Evolutionary conservation across 257 asterid species (phyloP), one percentile per base, ranked within the genome.

Genomic region (Nicotiana paniculata): DNA sequence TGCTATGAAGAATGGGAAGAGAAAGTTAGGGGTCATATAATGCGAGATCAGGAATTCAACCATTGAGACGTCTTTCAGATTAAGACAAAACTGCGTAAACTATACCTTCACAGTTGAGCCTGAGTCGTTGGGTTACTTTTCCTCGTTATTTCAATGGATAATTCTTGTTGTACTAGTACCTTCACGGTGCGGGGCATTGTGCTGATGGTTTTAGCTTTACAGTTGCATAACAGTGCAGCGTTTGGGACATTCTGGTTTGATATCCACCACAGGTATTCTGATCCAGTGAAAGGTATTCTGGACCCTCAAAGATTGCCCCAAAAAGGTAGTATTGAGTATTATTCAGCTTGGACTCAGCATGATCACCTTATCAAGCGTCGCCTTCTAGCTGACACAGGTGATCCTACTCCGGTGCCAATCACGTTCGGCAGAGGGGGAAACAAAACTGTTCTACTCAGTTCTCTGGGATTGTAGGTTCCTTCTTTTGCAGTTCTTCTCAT

Each of bases 281-380:
- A 96, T 77, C 86, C 87, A 0, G 97, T 94, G 3, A 88, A 82
- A 89, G 90, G 88, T 35, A 85, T 88, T 82, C 77, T 93, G 78
- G 87, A 84, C 90, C 81, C 84, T 30, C 90, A 88, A 83, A 94
- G 92, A 1, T 83, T 93, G 90, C 99, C 99, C 85, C 95, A 91
- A 67, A 92, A 89, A 85, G 97, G 90, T 0, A 77, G 88, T 3
- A 82, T 87, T 48, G 97, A 92, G 72, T 96, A 94, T 90, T 94
- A 85, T 88, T 82, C 97, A 75, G 96, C 96, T 88, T 86, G 93
- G 99, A 97, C 92, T n/a, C 93, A 91, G 84, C 97, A 97, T 61
- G 99, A 96, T 86, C 91, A 83, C 46, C 82, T 90, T 85, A 82
- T 86, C 82, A 90, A 90, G 77, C 91, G 92, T 59, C 98, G 97